These are phyloP conservation scores for Gymnopilus dilepis DNA, from an alignment of 768 basidiomycete genomes.

Conservation along the genomic window DNA sequence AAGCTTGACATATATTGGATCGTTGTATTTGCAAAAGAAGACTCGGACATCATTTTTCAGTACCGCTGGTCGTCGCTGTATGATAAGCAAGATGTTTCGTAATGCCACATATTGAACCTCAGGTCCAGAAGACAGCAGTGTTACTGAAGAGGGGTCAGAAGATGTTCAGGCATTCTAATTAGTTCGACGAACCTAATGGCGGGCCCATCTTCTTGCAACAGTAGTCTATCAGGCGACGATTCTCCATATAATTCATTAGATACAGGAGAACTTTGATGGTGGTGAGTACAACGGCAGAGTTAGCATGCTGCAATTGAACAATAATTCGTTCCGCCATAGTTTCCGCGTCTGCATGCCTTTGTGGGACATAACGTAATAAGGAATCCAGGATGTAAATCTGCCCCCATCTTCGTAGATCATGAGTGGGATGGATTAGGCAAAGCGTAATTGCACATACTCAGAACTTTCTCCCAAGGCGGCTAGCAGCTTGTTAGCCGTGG, in stretches of 20 bases:
- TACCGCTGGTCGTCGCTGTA: conserved; percentile 91
- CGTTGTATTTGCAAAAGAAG: conserved; percentile 99
- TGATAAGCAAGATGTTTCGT: conserved; percentile 95
- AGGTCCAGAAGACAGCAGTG: conserved; percentile 93
- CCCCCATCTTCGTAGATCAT: conserved; percentile 77
- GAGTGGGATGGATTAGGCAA: conserved; percentile 10
- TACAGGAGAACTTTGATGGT: conserved; percentile 95
- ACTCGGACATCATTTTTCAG: conserved; percentile 98
- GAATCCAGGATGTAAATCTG: conserved; percentile 98
- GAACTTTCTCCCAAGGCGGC: conserved; percentile 94
- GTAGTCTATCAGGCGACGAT: conserved; percentile 80
- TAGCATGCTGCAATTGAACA: conserved; percentile 94
- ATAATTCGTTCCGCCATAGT: conserved; percentile 95
- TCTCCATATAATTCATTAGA: conserved; percentile 99
- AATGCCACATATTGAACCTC: conserved; percentile 99
- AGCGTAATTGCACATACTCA: conserved; percentile 67
- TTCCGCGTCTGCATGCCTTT: conserved; percentile 86
- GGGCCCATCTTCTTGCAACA: conserved; percentile 99
- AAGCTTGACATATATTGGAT: conserved; percentile 98
- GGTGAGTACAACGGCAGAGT: conserved; percentile 98
- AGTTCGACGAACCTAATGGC: conserved; percentile 71
- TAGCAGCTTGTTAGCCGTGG: conserved; percentile 88
- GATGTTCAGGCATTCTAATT: conserved; percentile 3
- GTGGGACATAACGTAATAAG: conserved; percentile 91
- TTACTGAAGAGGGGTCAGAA: conserved; percentile 58